Percentiles rank a stretch among this genome's conserved stretches.
Evolutionary conservation across 2,329 filamentous ascomycete species (phyloP).

Genomic region (Fusarium acutatum): DNA sequence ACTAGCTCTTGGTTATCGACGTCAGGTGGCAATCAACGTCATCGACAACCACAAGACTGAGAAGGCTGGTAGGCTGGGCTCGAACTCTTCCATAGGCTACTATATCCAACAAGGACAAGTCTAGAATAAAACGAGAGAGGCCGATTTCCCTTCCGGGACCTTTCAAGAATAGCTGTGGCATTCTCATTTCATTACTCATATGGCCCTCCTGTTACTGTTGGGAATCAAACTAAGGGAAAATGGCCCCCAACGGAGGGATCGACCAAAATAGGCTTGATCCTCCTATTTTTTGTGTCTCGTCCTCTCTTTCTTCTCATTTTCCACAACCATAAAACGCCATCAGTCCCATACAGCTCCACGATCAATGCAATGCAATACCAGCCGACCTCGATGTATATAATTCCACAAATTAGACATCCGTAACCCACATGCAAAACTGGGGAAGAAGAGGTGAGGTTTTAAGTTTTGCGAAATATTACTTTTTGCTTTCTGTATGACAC

Average conservation of each 20-base stretch:
- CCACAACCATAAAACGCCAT: constrained; percentile 44
- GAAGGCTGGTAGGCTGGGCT: not conserved
- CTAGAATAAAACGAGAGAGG: constrained; percentile 12
- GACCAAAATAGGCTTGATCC: constrained; percentile 8
- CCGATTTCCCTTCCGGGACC: not conserved
- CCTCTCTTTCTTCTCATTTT: constrained; percentile 21
- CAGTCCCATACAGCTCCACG: constrained; percentile 38
- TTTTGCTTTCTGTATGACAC: constrained; percentile 39
- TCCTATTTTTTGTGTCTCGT: not conserved
- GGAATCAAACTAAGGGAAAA: constrained; percentile 27
- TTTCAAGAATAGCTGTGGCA: constrained; percentile 6
- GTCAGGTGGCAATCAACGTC: constrained; percentile 29
- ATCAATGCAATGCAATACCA: constrained; percentile 44
- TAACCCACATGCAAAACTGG: constrained; percentile 36
- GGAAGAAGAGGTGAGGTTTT: constrained; percentile 8
- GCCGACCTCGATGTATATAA: constrained; percentile 44
- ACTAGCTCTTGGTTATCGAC: not conserved
- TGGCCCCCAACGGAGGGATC: constrained; percentile 7
- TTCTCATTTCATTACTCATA: constrained; percentile 39
- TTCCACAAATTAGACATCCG: constrained; percentile 46
- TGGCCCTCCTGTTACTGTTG: constrained; percentile 23
- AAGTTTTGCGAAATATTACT: constrained; percentile 42
- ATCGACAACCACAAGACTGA: constrained; percentile 8
- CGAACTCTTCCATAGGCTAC: constrained; percentile 7
- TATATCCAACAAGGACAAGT: constrained; percentile 8